Evolutionary conservation across 345 rosid species (phyloP).

Genomic region (Cardamine occulta): DNA sequence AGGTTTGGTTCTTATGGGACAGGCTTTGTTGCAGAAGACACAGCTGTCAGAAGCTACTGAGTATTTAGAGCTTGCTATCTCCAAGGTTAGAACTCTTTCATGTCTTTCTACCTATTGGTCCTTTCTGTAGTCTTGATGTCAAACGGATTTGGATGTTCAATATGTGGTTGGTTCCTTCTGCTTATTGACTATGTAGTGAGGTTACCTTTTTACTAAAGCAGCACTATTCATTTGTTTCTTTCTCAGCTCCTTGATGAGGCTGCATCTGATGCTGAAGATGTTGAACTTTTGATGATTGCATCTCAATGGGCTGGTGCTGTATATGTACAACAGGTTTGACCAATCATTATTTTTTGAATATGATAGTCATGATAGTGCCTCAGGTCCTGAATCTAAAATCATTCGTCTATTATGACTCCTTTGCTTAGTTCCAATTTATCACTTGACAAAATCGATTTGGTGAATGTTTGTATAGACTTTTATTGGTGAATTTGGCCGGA

Average conservation of each 20-base stretch:
- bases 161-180: conserved; percentile 6
- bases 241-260: conserved; percentile 58
- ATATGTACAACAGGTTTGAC: conserved; percentile 61
- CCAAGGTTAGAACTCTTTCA: conserved; percentile 59
- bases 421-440: not conserved
- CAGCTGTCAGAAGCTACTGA: conserved; percentile 59
- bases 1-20: conserved; percentile 75
- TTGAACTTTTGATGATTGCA: conserved; percentile 68
- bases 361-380: conserved; percentile 3
- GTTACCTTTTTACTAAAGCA: conserved; percentile 29
- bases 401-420: not conserved
- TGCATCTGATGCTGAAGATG: conserved; percentile 55
- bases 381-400: not conserved
- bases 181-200: conserved; percentile 24
- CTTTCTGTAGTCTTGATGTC: not conserved
- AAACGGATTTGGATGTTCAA: not conserved
- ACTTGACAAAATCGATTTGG: not conserved
- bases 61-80: conserved; percentile 71
- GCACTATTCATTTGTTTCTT: conserved; percentile 5
- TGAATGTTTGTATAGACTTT: too few relatives aligned
- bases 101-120: conserved; percentile 13
- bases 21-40: conserved; percentile 63
- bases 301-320: conserved; percentile 89
- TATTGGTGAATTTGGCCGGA: not conserved
- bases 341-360: not conserved